These are phyloP conservation scores for Gypsophila paniculata DNA, from an alignment of 179 eudicot species.

Conservation along the genomic window DNA sequence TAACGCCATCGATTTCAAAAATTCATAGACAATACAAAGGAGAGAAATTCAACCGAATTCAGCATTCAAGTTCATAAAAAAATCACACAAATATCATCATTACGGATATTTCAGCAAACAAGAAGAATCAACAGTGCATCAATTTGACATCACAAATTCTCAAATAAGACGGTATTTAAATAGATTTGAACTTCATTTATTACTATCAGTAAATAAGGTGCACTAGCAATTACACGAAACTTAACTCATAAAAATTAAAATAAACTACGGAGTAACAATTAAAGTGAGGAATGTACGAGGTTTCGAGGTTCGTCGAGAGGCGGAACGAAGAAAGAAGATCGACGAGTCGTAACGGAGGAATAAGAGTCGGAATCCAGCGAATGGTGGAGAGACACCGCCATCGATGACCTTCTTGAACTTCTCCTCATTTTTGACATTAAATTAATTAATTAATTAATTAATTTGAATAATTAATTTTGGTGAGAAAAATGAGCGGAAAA, in stretches of 20 bases:
- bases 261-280: not conserved
- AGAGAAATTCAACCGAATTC: no score
- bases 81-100: no score
- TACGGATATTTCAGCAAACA: not conserved
- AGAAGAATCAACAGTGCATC: not conserved
- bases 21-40: not conserved
- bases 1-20: not conserved
- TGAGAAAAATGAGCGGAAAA: no score
- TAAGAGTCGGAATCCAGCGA: conserved; percentile 21
- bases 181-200: no score
- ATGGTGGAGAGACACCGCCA: conserved; percentile 31
- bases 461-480: no score
- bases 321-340: conserved; percentile 29
- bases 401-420: conserved; percentile 27
- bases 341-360: conserved; percentile 7
- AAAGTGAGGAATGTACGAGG: not conserved
- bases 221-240: no score
- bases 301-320: conserved; percentile 16
- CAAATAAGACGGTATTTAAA: no score
- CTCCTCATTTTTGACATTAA: conserved; percentile 25
- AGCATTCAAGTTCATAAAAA: not conserved
- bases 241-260: no score
- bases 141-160: not conserved
- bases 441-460: no score
- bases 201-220: no score